phyloP scores from a whole-genome alignment of 169 alveolate genomes.

The Plasmodium vinckei region DNA sequence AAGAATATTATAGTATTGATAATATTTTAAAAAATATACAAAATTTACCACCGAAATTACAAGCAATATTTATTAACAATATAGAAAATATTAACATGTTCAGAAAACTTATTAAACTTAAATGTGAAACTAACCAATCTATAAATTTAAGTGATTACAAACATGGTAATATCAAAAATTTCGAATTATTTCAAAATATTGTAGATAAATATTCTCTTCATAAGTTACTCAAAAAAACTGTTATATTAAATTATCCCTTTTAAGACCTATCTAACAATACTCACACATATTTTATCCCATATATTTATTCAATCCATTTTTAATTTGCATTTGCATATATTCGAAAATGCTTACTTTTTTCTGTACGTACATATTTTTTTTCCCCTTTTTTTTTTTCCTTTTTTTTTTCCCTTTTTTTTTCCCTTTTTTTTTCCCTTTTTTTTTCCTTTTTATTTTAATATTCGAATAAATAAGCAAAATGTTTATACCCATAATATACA shows the following conservation, averaged over 20 bases:
- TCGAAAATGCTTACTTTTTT: no score
- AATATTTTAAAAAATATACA: constrained; percentile 44
- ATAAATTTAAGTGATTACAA: constrained; percentile 41
- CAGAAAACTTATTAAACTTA: constrained; percentile 78
- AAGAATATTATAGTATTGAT: constrained; percentile 79
- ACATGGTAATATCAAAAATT: constrained; percentile 44
- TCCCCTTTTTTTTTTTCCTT: no score
- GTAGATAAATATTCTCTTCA: constrained; percentile 68
- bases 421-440: no score
- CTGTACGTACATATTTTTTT: no score
- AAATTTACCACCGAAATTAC: constrained; percentile 34
- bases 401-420: no score
- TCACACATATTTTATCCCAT: no score
- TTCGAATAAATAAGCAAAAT: no score
- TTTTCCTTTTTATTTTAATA: no score
- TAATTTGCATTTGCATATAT: no score
- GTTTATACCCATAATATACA: no score
- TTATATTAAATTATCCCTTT: constrained; percentile 12
- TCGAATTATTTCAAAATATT: constrained; percentile 32
- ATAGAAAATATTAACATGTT: constrained; percentile 46
- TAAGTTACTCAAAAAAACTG: constrained; percentile 32
- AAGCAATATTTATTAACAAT: constrained; percentile 31
- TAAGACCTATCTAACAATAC: no score
- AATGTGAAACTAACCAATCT: constrained; percentile 76
- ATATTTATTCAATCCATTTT: no score